These are phyloP conservation scores for Ganoderma lingzhi DNA, from an alignment of 1,284 basidiomycete species.

Conservation along the genomic window DNA sequence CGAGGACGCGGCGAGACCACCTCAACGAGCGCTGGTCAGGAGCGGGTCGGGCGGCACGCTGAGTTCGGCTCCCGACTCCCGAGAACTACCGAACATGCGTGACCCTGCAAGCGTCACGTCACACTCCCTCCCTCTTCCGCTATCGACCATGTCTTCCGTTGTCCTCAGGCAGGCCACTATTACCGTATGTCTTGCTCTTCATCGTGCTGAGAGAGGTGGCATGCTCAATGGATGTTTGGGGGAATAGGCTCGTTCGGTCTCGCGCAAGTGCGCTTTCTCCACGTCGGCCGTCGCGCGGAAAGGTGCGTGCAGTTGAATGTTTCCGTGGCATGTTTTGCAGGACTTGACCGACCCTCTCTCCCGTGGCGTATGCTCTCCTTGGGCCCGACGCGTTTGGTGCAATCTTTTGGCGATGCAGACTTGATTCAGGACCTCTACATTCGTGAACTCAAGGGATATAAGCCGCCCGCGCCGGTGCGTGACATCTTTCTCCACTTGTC, in stretches of 20 bases:
- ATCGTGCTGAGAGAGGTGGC: not conserved
- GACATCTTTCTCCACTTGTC: constrained; percentile 19
- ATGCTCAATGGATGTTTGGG: constrained; percentile 36
- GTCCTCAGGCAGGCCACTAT: constrained; percentile 65
- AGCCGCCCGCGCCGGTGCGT: constrained; percentile 66
- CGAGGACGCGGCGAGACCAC: constrained; percentile 5
- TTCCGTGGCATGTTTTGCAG: constrained; percentile 15
- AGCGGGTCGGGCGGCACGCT: constrained; percentile 12
- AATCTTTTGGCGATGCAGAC: constrained; percentile 57
- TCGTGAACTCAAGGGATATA: constrained; percentile 91
- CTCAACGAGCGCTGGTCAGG: constrained; percentile 14
- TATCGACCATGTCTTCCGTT: constrained; percentile 60
- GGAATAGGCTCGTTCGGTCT: constrained; percentile 49
- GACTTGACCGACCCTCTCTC: constrained; percentile 6
- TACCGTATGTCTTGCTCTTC: constrained; percentile 48
- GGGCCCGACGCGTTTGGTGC: not conserved
- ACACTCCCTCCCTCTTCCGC: constrained; percentile 45
- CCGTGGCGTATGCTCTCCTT: not conserved
- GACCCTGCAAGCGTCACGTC: constrained; percentile 36
- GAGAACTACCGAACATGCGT: constrained; percentile 31
- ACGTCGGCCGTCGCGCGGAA: constrained; percentile 72
- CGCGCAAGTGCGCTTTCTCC: constrained; percentile 63
- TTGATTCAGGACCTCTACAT: constrained; percentile 93
- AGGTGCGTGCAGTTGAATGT: constrained; percentile 55
- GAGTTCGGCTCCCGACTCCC: constrained; percentile 22